Evolutionary conservation across 2,329 filamentous ascomycete species (phyloP), one percentile per base, ranked within the genome.

Genomic region (Talaromyces sp.): DNA sequence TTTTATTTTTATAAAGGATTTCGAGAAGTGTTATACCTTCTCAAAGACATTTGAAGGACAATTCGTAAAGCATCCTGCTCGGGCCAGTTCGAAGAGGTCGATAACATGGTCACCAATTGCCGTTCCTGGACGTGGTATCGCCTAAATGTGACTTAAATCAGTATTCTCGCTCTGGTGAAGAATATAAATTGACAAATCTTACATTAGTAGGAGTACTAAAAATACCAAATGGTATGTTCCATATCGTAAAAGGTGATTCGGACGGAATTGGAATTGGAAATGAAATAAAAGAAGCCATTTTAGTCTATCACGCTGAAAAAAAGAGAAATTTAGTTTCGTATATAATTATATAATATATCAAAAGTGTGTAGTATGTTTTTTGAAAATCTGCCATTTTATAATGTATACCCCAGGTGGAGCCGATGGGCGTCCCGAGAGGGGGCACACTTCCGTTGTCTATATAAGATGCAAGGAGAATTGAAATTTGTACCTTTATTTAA

Each of bases 181-280:
- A n/a, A n/a, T 23, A 16, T n/a, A 7, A n/a, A 40, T n/a, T n/a
- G 36, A 6, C 12, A 40, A n/a, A 40, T n/a, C 36, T 40, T 40
- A 40, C 36, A 60, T 81, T 77, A 0, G 63, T 63, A 5, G 62
- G 50, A 0, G 76, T 79, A 0, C 79, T 83, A 27, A 79, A 81
- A 12, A 85, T 77, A 9, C 82, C 82, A 56, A 82, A 85, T 0
- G 83, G 83, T 42, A 85, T 79, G 62, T 85, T 85, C 18, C 75
- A 69, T 44, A 82, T 68, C 0, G 81, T 83, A 66, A 85, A 85
- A 23, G 64, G 64, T 4, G 44, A 54, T 12, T 52, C 36, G 16
- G 36, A 40, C 36, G 36, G 5, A 40, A 40, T 40, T 40, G 36
- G 36, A 5, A 40, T n/a, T 14, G 36, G 36, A 40, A 40, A 40